Evolutionary conservation across 768 basidiomycete genomes (phyloP).

Genomic region (Boletus sp.): DNA sequence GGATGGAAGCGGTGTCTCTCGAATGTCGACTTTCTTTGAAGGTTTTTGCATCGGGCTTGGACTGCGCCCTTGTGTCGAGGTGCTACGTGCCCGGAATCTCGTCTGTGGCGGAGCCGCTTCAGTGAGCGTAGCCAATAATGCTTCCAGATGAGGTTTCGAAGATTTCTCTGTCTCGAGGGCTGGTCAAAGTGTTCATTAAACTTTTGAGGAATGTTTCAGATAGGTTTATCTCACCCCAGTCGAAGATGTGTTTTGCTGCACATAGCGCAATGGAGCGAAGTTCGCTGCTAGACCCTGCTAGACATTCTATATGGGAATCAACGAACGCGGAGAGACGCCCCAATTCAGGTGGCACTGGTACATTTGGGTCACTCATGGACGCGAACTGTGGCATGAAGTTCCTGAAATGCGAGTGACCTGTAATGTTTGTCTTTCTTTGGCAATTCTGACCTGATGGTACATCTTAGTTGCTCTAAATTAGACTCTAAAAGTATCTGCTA

Average conservation of each 20-base stretch:
- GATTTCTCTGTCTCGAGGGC: conserved; percentile 63
- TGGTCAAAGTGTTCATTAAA: conserved; percentile 25
- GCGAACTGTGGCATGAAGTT: neutral
- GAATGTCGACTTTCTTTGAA: conserved; percentile 33
- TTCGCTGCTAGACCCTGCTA: conserved; percentile 52
- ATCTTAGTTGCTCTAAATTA: neutral
- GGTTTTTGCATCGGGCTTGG: conserved; percentile 35
- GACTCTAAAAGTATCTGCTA: neutral
- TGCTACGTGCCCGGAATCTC: conserved; percentile 55
- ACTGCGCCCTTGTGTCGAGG: conserved; percentile 40
- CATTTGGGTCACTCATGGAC: conserved; percentile 19
- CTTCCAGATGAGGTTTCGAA: conserved; percentile 62
- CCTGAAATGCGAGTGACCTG: neutral
- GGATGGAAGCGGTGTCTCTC: conserved; percentile 68
- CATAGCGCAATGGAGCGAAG: conserved; percentile 56
- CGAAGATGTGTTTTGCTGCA: conserved; percentile 74
- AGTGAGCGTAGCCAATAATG: conserved; percentile 64
- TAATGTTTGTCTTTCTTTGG: conserved; percentile 22
- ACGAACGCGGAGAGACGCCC: conserved; percentile 51
- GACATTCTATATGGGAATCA: conserved; percentile 49
- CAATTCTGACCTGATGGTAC: neutral
- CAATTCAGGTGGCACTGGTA: conserved; percentile 41
- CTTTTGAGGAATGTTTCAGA: conserved; percentile 3
- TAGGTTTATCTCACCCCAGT: conserved; percentile 52
- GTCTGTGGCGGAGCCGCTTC: conserved; percentile 72